Evolutionary conservation across 2,329 filamentous ascomycete genomes (phyloP).

Genomic region (Exserohilum turcica): DNA sequence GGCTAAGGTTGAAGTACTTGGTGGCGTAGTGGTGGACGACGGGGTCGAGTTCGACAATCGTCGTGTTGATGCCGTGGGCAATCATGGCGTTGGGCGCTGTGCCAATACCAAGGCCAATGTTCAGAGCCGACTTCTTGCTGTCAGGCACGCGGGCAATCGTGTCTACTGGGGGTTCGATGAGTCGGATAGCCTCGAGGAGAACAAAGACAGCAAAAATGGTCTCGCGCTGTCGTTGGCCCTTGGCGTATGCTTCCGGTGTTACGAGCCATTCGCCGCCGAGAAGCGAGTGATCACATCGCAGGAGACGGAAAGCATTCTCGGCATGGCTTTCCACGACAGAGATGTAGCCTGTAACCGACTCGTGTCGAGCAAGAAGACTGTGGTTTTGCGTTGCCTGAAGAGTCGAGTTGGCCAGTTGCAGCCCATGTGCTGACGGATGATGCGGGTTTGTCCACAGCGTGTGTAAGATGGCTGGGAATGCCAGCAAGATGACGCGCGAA

Average conservation of each 20-base stretch:
- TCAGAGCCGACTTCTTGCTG: conserved; percentile 75
- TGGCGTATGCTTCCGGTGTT: conserved; percentile 48
- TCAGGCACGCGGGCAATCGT: conserved; percentile 54
- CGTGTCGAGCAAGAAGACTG: conserved; percentile 76
- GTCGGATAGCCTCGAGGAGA: conserved; percentile 87
- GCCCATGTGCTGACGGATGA: conserved; percentile 65
- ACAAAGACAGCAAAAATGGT: conserved; percentile 96
- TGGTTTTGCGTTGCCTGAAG: conserved; percentile 68
- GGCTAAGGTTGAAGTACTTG: conserved; percentile 79
- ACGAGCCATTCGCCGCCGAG: conserved; percentile 89
- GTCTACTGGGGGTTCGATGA: conserved; percentile 62
- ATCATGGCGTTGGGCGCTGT: conserved; percentile 88
- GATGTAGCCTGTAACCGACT: conserved; percentile 89
- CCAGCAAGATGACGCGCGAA: conserved; percentile 69
- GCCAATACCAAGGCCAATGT: conserved; percentile 90
- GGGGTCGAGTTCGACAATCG: conserved; percentile 92
- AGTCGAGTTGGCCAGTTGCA: conserved; percentile 67
- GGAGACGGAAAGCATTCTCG: conserved; percentile 72
- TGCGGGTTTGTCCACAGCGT: conserved; percentile 76
- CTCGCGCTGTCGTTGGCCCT: conserved; percentile 67
- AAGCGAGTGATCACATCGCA: conserved; percentile 93
- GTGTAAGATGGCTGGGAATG: conserved; percentile 74
- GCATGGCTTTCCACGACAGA: conserved; percentile 78
- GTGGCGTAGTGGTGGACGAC: conserved; percentile 81
- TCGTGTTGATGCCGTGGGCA: conserved; percentile 86